Evolutionary conservation across 495 filamentous ascomycete genomes (phyloP).

Genomic region (Thermothielavioides terrestris): DNA sequence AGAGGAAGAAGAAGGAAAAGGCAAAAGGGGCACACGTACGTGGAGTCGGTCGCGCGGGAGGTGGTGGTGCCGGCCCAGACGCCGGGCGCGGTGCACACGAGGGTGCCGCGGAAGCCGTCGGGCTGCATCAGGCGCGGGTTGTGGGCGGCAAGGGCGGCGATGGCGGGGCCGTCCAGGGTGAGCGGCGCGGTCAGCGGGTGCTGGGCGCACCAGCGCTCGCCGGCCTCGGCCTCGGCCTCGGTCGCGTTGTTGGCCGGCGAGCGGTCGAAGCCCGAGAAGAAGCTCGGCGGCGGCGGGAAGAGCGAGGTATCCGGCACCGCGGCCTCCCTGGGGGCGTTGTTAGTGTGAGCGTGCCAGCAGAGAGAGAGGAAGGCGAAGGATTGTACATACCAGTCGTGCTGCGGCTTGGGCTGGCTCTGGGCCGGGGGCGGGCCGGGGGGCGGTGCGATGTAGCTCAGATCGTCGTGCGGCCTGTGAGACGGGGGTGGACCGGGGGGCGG

Average conservation of each 20-base stretch:
- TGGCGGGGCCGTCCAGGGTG: constrained; percentile 36
- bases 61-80: constrained; percentile 35
- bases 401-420: constrained; percentile 20
- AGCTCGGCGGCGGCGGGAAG: constrained; percentile 71
- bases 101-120: constrained; percentile 22
- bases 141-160: constrained; percentile 23
- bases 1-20: too few species aligned
- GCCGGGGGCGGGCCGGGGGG: constrained; percentile 44
- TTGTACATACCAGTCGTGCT: constrained; percentile 57
- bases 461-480: constrained; percentile 7
- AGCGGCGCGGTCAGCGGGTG: constrained; percentile 57
- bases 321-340: constrained; percentile 39
- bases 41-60: constrained; percentile 36
- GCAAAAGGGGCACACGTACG: too few species aligned
- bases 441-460: constrained; percentile 25
- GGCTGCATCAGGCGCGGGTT: constrained; percentile 32
- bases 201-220: constrained; percentile 57
- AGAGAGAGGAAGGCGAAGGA: not conserved
- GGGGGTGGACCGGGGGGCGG: constrained; percentile 32
- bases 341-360: not conserved
- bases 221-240: constrained; percentile 57
- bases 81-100: constrained; percentile 30
- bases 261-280: constrained; percentile 51
- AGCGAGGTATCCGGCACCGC: constrained; percentile 69
- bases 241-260: constrained; percentile 72